Evolutionary conservation across 768 basidiomycete species (phyloP).

Genomic region (Gloeostereum incarnatum): DNA sequence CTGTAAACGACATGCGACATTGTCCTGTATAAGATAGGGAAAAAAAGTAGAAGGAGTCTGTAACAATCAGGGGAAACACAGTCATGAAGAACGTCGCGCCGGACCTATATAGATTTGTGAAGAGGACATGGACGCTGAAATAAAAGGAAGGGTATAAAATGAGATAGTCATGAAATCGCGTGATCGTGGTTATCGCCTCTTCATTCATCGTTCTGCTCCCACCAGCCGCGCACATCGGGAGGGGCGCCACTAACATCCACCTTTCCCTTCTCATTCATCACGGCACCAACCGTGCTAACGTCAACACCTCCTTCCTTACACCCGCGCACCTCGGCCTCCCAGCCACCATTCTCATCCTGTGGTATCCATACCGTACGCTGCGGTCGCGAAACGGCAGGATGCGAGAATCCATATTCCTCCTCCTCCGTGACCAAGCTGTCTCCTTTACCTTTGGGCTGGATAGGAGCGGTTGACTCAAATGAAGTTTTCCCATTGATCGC

Average conservation of each 20-base stretch:
- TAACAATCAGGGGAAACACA: too few species aligned
- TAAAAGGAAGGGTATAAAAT: too few species aligned
- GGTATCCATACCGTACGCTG: constrained; percentile 86
- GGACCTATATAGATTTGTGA: too few species aligned
- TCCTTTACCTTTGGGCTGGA: constrained; percentile 5
- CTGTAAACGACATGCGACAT: too few species aligned
- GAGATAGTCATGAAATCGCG: too few species aligned
- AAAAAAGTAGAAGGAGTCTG: too few species aligned
- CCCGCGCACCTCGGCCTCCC: constrained; percentile 50
- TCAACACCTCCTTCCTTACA: constrained; percentile 44
- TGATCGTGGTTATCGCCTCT: too few species aligned
- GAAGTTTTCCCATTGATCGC: constrained; percentile 7
- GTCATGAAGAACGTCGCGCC: too few species aligned
- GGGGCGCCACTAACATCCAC: constrained; percentile 42
- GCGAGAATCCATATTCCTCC: constrained; percentile 68
- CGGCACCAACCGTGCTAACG: constrained; percentile 37
- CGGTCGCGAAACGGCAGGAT: constrained; percentile 69
- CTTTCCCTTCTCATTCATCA: constrained; percentile 53
- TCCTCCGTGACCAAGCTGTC: constrained; percentile 14
- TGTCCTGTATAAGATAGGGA: too few species aligned
- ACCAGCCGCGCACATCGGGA: too few species aligned
- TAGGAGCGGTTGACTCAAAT: constrained; percentile 5
- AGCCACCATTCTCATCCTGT: constrained; percentile 54
- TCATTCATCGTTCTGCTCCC: too few species aligned
- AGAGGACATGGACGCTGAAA: too few species aligned